phyloP scores from a whole-genome alignment of 805 yeast genomes.

The Zygotorulaspora chibaensis region DNA sequence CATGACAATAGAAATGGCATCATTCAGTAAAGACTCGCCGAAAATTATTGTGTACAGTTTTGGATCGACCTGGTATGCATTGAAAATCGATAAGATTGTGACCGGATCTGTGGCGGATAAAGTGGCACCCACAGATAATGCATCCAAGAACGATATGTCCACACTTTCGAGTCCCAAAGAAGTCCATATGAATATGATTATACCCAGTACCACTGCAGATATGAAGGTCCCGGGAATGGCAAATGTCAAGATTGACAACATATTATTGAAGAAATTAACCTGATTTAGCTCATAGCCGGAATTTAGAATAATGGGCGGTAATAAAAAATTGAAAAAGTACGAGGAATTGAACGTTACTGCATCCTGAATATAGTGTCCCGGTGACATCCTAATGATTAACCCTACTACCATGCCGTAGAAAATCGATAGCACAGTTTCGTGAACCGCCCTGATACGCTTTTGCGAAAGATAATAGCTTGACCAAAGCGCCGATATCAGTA shows the following conservation, averaged over 20 bases:
- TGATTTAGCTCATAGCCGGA: conserved; percentile 97
- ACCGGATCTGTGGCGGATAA: conserved; percentile 98
- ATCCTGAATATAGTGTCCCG: conserved; percentile 96
- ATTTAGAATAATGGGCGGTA: conserved; percentile 94
- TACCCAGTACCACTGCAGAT: conserved; percentile 87
- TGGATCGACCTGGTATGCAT: conserved; percentile 97
- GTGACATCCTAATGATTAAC: conserved; percentile 77
- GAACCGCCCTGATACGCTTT: conserved; percentile 88
- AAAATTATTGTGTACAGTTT: conserved; percentile 94
- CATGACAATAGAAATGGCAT: conserved; percentile 98
- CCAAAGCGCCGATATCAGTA: conserved; percentile 88
- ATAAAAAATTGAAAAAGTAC: conserved; percentile 85
- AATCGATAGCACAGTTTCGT: conserved; percentile 93
- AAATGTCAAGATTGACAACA: conserved; percentile 84
- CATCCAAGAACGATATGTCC: conserved; percentile 89
- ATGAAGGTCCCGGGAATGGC: conserved; percentile 97
- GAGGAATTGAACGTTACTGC: conserved; percentile 92
- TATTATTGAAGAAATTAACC: conserved; percentile 88
- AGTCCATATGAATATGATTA: conserved; percentile 84
- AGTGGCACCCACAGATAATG: conserved; percentile 95
- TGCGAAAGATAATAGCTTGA: conserved; percentile 90
- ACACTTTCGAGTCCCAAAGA: conserved; percentile 86
- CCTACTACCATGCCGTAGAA: conserved; percentile 98
- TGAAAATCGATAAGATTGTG: conserved; percentile 91
- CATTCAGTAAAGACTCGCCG: conserved; percentile 93